Percentiles rank a stretch among this genome's conserved stretches.
These are phyloP conservation scores for Naematelia encephala DNA, from an alignment of 768 basidiomycete genomes.

Conservation along the genomic window DNA sequence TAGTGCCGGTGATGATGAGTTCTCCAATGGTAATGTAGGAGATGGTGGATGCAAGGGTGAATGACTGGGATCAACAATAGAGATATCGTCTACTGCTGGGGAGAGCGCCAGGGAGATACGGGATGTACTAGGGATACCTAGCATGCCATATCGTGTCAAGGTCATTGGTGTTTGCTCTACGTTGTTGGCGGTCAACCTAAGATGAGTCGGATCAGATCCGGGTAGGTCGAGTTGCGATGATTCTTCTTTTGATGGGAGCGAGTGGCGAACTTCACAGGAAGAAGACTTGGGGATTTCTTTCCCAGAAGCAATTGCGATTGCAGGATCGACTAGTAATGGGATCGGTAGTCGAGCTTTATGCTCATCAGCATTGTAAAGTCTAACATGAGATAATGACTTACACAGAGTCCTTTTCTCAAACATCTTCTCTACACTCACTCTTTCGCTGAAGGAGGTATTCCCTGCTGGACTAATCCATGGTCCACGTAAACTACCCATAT, in stretches of 20 bases:
- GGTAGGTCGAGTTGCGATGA: too few relatives aligned
- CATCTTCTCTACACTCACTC: neutral
- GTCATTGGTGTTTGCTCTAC: neutral
- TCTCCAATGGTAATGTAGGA: neutral
- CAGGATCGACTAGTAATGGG: neutral
- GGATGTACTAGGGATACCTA: constrained; percentile 1
- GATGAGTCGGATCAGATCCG: too few relatives aligned
- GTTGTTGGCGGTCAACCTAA: neutral
- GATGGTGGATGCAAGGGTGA: constrained; percentile 10
- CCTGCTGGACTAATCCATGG: neutral
- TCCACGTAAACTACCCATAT: neutral
- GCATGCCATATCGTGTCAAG: neutral
- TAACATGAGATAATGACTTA: neutral
- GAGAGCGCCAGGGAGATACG: constrained; percentile 8
- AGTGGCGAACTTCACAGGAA: neutral
- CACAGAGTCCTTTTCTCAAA: neutral
- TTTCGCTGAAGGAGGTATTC: neutral
- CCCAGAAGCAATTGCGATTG: neutral
- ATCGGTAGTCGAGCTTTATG: neutral
- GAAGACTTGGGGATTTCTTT: neutral
- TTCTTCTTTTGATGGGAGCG: neutral
- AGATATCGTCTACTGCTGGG: constrained; percentile 24
- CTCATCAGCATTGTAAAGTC: neutral
- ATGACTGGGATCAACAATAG: constrained; percentile 20
- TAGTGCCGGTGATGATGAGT: neutral